Evolutionary conservation across 345 rosid genomes (phyloP).

Genomic region (Cardiospermum halicacabum): DNA sequence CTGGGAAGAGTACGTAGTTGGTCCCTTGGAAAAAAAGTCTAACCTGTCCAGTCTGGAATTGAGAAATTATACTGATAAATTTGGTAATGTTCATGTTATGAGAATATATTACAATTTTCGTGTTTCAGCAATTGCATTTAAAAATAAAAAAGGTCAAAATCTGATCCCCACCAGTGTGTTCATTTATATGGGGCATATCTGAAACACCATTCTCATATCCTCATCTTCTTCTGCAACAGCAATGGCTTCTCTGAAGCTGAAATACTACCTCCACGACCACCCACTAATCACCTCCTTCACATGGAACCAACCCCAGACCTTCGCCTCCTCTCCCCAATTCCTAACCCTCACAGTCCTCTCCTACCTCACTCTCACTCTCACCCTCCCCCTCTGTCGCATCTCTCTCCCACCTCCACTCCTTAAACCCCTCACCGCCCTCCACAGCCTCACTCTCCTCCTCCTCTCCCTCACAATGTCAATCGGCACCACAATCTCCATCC

Average conservation of each 20-base stretch:
- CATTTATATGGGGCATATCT: too few relatives aligned
- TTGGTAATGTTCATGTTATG: too few relatives aligned
- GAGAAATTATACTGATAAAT: too few relatives aligned
- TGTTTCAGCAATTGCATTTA: too few relatives aligned
- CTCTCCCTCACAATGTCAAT: constrained; percentile 66
- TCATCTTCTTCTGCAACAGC: neutral
- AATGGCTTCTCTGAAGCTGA: constrained; percentile 29
- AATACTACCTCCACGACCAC: constrained; percentile 54
- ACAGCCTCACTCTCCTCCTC: constrained; percentile 55
- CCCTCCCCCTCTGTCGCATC: constrained; percentile 40
- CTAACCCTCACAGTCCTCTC: constrained; percentile 36
- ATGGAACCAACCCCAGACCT: constrained; percentile 53
- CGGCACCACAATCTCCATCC: constrained; percentile 56
- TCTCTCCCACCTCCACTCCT: constrained; percentile 37
- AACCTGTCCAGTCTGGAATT: too few relatives aligned
- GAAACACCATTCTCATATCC: too few relatives aligned
- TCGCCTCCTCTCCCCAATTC: constrained; percentile 54
- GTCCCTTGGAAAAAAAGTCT: too few relatives aligned
- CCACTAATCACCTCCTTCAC: constrained; percentile 48
- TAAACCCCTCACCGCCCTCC: constrained; percentile 70
- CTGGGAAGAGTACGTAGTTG: too few relatives aligned
- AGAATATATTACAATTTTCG: too few relatives aligned
- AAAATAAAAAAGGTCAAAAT: too few relatives aligned
- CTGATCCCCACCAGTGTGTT: neutral
- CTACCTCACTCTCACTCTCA: constrained; percentile 50